Evolutionary conservation across 176 grass and related monocot species (phyloP).

Genomic region (barley (Hordeum vulgare)): DNA sequence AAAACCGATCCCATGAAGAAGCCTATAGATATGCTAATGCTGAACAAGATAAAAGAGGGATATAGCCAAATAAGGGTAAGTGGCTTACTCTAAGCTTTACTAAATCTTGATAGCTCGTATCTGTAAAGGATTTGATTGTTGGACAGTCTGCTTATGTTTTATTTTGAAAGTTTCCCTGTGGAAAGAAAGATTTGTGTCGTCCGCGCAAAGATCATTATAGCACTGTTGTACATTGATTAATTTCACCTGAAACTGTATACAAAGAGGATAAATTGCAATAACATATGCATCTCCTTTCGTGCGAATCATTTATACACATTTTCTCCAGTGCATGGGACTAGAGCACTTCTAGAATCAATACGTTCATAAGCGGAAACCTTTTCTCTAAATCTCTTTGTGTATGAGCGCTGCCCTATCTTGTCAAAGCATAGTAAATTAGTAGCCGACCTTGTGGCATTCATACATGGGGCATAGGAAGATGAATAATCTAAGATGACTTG

Average conservation of each 20-base stretch:
- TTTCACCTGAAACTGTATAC: not conserved
- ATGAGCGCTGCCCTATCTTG: not conserved
- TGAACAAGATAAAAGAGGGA: conserved; percentile 87
- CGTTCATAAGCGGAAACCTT: not conserved
- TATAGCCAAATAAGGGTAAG: conserved; percentile 91
- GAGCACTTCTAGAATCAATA: not conserved
- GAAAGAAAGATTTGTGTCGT: not conserved
- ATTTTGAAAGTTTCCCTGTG: not conserved
- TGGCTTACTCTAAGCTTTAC: conserved; percentile 17
- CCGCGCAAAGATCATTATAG: not conserved
- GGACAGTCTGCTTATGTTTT: not conserved
- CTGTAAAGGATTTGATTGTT: not conserved
- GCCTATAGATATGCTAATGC: conserved; percentile 89
- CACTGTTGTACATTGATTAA: not conserved
- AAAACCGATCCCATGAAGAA: conserved; percentile 70
- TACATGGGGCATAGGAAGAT: not conserved
- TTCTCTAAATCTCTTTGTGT: not conserved
- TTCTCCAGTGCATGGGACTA: not conserved
- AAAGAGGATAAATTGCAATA: conserved; percentile 2
- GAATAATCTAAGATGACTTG: not conserved
- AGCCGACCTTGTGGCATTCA: not conserved
- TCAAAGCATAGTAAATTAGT: conserved; percentile 8
- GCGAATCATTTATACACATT: not conserved
- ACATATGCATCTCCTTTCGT: not conserved
- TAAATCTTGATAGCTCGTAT: not conserved